A percentile compares a stretch with the other conserved stretches of the same genome.
phyloP scores from a whole-genome alignment of 2,329 filamentous ascomycete genomes.

The Stemphylium vesicarium region DNA sequence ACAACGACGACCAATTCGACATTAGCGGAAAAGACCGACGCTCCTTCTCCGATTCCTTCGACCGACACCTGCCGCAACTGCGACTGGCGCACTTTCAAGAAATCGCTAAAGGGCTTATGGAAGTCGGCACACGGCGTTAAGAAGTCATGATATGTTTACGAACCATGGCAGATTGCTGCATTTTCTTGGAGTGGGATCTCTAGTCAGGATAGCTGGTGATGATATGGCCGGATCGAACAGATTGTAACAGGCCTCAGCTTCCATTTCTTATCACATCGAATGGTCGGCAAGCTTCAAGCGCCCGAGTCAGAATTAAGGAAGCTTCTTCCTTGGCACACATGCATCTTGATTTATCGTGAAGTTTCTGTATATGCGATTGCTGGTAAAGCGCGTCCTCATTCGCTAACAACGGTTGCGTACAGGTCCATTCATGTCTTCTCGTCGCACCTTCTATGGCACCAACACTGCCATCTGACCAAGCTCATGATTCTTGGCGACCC shows the following conservation, averaged over 20 bases:
- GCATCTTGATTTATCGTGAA: background rate
- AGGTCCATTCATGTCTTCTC: background rate
- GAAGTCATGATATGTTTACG: constrained; percentile 31
- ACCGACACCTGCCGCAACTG: constrained; percentile 36
- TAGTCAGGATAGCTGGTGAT: constrained; percentile 16
- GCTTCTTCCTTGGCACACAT: constrained; percentile 4
- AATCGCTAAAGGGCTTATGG: constrained; percentile 41
- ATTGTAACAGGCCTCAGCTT: constrained; percentile 19
- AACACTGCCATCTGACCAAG: constrained; percentile 5
- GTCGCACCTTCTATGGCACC: background rate
- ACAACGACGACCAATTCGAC: constrained; percentile 29
- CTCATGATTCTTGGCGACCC: constrained; percentile 4
- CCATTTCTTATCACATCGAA: constrained; percentile 19
- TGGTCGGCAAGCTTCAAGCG: constrained; percentile 20
- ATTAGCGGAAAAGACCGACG: constrained; percentile 31
- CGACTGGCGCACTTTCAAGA: constrained; percentile 42
- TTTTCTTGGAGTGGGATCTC: constrained; percentile 18
- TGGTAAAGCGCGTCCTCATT: background rate
- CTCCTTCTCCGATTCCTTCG: constrained; percentile 18
- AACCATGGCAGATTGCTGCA: constrained; percentile 28
- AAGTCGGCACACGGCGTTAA: constrained; percentile 43
- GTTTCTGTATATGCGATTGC: background rate
- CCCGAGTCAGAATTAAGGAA: constrained; percentile 18
- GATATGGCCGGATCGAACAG: constrained; percentile 9
- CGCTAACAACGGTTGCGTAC: background rate